Conservation (phyloP, 371 early-diverging fungal species). For the Phascolomyces articulosus region DNA sequence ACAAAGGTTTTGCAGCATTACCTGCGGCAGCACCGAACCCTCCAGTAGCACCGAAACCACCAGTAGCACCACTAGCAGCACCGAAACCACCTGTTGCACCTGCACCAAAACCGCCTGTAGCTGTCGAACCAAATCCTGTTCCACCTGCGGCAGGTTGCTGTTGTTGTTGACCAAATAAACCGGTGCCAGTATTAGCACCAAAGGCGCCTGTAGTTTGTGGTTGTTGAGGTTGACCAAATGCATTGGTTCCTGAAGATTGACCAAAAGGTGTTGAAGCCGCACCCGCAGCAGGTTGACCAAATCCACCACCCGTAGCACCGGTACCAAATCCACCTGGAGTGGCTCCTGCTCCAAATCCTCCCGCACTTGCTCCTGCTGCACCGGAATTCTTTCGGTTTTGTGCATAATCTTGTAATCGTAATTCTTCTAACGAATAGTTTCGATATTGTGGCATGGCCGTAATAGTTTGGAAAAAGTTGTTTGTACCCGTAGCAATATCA, state of each 20-base stretch:
- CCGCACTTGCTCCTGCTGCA: constrained; percentile 20
- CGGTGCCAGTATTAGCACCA: background rate
- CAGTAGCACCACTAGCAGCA: constrained; percentile 2
- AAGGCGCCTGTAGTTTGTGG: background rate
- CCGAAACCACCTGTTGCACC: constrained; percentile 37
- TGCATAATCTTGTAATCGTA: constrained; percentile 89
- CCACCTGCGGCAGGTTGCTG: background rate
- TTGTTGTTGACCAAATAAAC: background rate
- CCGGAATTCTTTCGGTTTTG: constrained; percentile 77
- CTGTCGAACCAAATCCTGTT: background rate
- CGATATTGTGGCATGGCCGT: constrained; percentile 92
- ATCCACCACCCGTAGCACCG: constrained; percentile 28
- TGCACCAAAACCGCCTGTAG: constrained; percentile 5
- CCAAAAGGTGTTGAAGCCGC: background rate
- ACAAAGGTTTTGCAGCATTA: constrained; percentile 38
- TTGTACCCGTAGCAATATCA: constrained; percentile 60
- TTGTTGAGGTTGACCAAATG: constrained; percentile 7
- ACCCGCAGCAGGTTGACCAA: constrained; percentile 47
- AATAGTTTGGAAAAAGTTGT: constrained; percentile 75
- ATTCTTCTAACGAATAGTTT: constrained; percentile 88
- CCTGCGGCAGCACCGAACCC: constrained; percentile 1
- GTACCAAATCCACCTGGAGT: constrained; percentile 2
- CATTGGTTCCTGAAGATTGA: background rate
- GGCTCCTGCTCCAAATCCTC: constrained; percentile 8
- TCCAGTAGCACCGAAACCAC: constrained; percentile 4